These are phyloP conservation scores for Verbascum thapsus DNA, from an alignment of 257 asterid genomes.

Conservation along the genomic window DNA sequence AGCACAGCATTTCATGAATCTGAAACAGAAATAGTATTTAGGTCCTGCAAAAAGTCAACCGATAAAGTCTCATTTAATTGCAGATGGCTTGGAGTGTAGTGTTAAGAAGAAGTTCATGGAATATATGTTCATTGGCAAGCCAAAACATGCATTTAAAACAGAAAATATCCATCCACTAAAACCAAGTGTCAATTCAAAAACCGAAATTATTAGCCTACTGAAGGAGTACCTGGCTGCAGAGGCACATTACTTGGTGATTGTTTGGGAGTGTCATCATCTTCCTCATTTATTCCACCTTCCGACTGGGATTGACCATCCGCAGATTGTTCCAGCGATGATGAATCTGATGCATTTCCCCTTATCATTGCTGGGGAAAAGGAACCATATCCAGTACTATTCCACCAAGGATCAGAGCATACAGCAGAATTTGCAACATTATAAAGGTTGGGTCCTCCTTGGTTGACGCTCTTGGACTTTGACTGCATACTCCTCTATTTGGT, in stretches of 20 bases:
- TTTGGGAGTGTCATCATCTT: slow-evolving; percentile 55
- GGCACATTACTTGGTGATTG: slow-evolving; percentile 43
- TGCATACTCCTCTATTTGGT: slow-evolving; percentile 54
- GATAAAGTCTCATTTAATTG: background rate
- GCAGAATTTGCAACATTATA: slow-evolving; percentile 40
- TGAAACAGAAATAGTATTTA: slow-evolving; percentile 10
- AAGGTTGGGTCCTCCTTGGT: slow-evolving; percentile 44
- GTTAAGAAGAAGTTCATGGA: background rate
- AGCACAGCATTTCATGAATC: slow-evolving; percentile 2
- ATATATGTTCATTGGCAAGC: slow-evolving; percentile 1
- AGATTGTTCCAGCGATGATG: slow-evolving; percentile 73
- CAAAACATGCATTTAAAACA: background rate
- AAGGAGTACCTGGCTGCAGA: slow-evolving; percentile 50
- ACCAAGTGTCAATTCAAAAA: background rate
- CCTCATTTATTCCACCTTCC: slow-evolving; percentile 59
- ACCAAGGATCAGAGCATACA: slow-evolving; percentile 57
- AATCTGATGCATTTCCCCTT: slow-evolving; percentile 62
- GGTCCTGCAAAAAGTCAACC: background rate
- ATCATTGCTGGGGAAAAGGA: slow-evolving; percentile 48
- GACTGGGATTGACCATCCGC: slow-evolving; percentile 71
- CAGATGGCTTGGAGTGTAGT: background rate
- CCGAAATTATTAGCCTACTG: slow-evolving; percentile 12
- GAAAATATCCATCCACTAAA: background rate
- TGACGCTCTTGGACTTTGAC: slow-evolving; percentile 48
- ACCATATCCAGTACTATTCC: slow-evolving; percentile 46